Evolutionary conservation across 176 grass and related monocot species (phyloP).

Genomic region (Rhynchospora tenuis): DNA sequence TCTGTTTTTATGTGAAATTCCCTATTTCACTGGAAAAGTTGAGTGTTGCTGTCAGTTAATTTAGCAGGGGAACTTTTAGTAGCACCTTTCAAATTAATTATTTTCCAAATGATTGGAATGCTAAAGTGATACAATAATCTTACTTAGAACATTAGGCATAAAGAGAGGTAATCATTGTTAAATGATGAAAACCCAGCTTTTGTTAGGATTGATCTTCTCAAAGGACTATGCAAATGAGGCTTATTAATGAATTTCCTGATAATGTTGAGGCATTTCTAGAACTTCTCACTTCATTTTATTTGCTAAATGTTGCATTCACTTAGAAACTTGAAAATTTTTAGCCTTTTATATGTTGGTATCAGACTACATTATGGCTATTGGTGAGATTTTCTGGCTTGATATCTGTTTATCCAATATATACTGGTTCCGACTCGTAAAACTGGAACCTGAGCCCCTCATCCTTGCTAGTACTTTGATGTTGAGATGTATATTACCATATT

Average conservation of each 20-base stretch:
- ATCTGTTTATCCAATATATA: neutral
- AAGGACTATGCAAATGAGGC: neutral
- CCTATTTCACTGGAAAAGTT: neutral
- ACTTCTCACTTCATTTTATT: neutral
- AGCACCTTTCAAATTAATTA: neutral
- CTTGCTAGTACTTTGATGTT: neutral
- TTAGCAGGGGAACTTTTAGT: neutral
- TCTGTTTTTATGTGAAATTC: neutral
- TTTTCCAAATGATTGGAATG: neutral
- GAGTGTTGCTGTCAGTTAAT: neutral
- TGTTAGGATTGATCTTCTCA: too few relatives aligned
- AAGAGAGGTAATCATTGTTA: too few relatives aligned
- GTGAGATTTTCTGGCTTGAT: neutral
- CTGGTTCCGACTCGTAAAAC: neutral
- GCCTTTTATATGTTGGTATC: neutral
- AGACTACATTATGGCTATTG: neutral
- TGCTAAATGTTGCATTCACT: neutral
- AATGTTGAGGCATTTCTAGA: neutral
- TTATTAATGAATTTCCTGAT: neutral
- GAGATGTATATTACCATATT: constrained; percentile 7
- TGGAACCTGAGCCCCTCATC: neutral
- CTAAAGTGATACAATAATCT: neutral
- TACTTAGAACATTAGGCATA: neutral
- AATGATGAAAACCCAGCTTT: too few relatives aligned
- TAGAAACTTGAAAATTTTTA: neutral